Percentiles rank a stretch among this genome's conserved stretches.
These are phyloP conservation scores for Geosmithia putterillii DNA, from an alignment of 2,329 filamentous ascomycete species.

Conservation along the genomic window DNA sequence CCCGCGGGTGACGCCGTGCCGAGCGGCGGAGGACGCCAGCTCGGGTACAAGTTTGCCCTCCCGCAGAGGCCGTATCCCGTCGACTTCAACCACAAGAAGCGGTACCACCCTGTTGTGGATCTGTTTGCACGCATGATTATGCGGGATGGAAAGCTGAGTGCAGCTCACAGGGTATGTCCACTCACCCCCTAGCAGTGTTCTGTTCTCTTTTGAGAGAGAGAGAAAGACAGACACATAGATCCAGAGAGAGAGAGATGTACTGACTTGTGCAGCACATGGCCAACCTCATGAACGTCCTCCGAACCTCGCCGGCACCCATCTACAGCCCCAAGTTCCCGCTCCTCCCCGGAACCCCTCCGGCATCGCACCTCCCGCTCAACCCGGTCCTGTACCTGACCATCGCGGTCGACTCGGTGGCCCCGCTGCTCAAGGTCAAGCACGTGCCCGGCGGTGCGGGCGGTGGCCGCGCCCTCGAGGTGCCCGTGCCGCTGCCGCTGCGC, in stretches of 20 bases:
- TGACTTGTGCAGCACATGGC: conserved; percentile 58
- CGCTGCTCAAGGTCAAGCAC: conserved; percentile 67
- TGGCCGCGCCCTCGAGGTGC: conserved; percentile 72
- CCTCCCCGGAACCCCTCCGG: conserved; percentile 64
- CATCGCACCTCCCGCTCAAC: conserved; percentile 72
- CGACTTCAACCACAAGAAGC: conserved; percentile 54
- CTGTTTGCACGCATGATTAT: conserved; percentile 89
- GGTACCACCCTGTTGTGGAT: conserved; percentile 74
- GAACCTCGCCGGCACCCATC: conserved; percentile 69
- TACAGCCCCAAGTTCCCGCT: conserved; percentile 60
- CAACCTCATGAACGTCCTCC: conserved; percentile 70
- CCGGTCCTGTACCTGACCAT: conserved; percentile 81
- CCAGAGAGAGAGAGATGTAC: background rate
- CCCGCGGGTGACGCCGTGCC: conserved; percentile 10
- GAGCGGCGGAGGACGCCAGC: background rate
- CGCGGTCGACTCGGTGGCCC: conserved; percentile 85
- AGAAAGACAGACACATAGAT: too few species aligned
- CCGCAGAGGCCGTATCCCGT: conserved; percentile 55
- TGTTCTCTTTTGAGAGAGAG: background rate
- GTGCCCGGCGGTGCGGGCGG: conserved; percentile 74
- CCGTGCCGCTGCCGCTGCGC: conserved; percentile 60
- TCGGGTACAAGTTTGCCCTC: conserved; percentile 64
- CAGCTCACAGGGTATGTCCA: conserved; percentile 68
- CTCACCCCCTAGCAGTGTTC: too few species aligned
- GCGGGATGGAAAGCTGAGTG: conserved; percentile 78